These are phyloP conservation scores for Salvia hispanica DNA, from an alignment of 257 asterid genomes.

Conservation along the genomic window DNA sequence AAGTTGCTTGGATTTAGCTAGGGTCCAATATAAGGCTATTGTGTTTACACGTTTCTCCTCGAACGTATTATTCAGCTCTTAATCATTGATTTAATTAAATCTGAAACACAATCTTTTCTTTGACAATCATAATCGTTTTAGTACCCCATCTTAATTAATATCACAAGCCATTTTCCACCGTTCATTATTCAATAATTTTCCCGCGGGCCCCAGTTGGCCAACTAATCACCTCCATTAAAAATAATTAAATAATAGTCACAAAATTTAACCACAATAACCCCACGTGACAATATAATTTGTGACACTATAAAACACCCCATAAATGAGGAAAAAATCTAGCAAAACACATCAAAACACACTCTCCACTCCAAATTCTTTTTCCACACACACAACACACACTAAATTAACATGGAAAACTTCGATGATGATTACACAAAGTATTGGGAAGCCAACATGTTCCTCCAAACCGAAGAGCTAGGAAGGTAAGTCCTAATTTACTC, in stretches of 20 bases:
- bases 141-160: background rate
- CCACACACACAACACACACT: background rate
- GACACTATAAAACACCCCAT: slow-evolving; percentile 29
- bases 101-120: too few species aligned
- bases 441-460: slow-evolving; percentile 65
- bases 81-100: too few species aligned
- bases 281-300: slow-evolving; percentile 21
- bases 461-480: slow-evolving; percentile 56
- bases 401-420: slow-evolving; percentile 42
- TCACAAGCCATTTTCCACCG: background rate
- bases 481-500: slow-evolving; percentile 29
- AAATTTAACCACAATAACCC: background rate
- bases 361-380: background rate
- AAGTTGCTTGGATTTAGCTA: too few species aligned
- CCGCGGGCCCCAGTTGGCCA: slow-evolving; percentile 10
- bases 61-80: too few species aligned
- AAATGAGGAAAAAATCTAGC: slow-evolving; percentile 8
- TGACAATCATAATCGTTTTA: background rate
- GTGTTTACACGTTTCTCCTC: too few species aligned
- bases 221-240: background rate
- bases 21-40: too few species aligned
- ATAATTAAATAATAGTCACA: background rate
- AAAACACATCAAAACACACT: background rate
- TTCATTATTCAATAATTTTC: background rate
- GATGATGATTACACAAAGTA: slow-evolving; percentile 50